Conservation (phyloP, 2,329 filamentous ascomycete genomes). For the Diaporthe humulicola region DNA sequence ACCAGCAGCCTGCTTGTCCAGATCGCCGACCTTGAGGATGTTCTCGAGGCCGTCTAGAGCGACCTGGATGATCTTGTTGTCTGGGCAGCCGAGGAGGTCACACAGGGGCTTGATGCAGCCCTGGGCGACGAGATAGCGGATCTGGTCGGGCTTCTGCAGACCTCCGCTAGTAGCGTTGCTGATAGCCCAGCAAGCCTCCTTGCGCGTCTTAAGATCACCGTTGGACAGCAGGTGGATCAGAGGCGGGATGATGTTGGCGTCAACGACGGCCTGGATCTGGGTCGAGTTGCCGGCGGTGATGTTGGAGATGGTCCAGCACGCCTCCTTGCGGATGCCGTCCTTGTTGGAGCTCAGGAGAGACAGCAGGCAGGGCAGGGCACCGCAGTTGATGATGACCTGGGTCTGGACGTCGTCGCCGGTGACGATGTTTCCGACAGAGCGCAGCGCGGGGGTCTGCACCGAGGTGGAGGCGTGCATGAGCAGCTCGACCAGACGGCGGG, state of each 20-base stretch:
- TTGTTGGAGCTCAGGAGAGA: slow-evolving; percentile 96
- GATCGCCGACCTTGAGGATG: slow-evolving; percentile 98
- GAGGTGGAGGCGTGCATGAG: slow-evolving; percentile 99
- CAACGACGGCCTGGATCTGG: slow-evolving; percentile 96
- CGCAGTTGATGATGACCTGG: slow-evolving; percentile 99
- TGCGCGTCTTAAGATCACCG: slow-evolving; percentile 98
- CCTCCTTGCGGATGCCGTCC: slow-evolving; percentile 98
- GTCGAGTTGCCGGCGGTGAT: slow-evolving; percentile 98
- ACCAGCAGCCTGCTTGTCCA: slow-evolving; percentile 92
- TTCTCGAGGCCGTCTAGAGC: slow-evolving; percentile 98
- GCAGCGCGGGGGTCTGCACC: slow-evolving; percentile 95
- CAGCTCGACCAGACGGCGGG: slow-evolving; percentile 94
- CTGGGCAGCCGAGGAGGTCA: slow-evolving; percentile 93
- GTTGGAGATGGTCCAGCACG: slow-evolving; percentile 99
- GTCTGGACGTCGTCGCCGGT: slow-evolving; percentile 99
- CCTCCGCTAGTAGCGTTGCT: slow-evolving; percentile 98
- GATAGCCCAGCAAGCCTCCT: slow-evolving; percentile 99
- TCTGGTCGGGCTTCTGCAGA: slow-evolving; percentile 98
- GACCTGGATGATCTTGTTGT: slow-evolving; percentile 99
- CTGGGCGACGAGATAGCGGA: slow-evolving; percentile 91
- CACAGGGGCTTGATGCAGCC: slow-evolving; percentile 98
- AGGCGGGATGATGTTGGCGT: slow-evolving; percentile 96
- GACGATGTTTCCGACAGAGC: slow-evolving; percentile 98
- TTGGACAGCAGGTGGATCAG: slow-evolving; percentile 96
- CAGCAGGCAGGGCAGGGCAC: slow-evolving; percentile 90